These are phyloP conservation scores for Clitocybe nebularis DNA, from an alignment of 1,284 basidiomycete species.

Conservation along the genomic window DNA sequence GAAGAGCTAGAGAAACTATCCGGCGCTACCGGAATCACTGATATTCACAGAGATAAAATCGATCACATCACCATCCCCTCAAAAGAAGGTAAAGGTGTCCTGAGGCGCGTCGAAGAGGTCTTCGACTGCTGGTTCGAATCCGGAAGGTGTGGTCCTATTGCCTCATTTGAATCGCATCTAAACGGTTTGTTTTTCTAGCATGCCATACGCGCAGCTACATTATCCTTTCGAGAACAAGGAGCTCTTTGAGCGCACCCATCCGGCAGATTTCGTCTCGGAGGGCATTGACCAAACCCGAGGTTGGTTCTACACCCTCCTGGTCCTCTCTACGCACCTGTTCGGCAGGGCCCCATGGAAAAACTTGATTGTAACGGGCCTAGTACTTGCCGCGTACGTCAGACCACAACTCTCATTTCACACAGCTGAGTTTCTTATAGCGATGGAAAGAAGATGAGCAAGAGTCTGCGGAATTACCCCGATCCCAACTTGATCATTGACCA, in stretches of 20 bases:
- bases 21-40: constrained; percentile 83
- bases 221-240: constrained; percentile 99
- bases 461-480: constrained; percentile 97
- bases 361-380: constrained; percentile 93
- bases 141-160: constrained; percentile 66
- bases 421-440: constrained; percentile 48
- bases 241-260: constrained; percentile 80
- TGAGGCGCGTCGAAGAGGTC: constrained; percentile 93
- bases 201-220: constrained; percentile 98
- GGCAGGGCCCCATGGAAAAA: constrained; percentile 97
- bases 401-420: background rate
- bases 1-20: constrained; percentile 87
- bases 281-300: constrained; percentile 96
- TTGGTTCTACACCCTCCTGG: constrained; percentile 99
- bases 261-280: constrained; percentile 98
- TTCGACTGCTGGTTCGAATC: constrained; percentile 99
- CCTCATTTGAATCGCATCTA: constrained; percentile 7
- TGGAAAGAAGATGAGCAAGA: constrained; percentile 99
- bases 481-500: constrained; percentile 88
- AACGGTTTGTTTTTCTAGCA: constrained; percentile 47
- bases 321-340: constrained; percentile 93
- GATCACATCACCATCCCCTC: constrained; percentile 97
- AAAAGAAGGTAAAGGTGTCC: constrained; percentile 79
- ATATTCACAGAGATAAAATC: constrained; percentile 93
- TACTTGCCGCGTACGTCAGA: constrained; percentile 80